Evolutionary conservation across 768 basidiomycete species (phyloP).

Genomic region (Pholiota conissans): DNA sequence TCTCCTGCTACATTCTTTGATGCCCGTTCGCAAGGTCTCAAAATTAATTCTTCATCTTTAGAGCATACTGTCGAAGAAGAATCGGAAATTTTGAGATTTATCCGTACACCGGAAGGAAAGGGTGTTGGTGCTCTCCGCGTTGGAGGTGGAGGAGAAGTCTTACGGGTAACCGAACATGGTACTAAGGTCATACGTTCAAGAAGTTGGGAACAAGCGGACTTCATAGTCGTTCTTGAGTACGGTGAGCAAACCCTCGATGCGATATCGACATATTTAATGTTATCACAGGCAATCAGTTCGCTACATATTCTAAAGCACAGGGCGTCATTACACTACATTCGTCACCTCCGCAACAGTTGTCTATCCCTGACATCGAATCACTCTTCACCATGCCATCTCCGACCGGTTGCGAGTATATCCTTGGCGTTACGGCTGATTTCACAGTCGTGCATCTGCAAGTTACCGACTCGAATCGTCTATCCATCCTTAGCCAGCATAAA

Average conservation of each 20-base stretch:
- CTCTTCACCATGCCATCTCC: constrained; percentile 69
- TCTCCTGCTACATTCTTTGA: constrained; percentile 64
- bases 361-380: constrained; percentile 52
- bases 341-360: constrained; percentile 37
- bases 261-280: neutral
- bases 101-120: constrained; percentile 77
- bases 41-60: constrained; percentile 38
- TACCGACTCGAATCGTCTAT: constrained; percentile 36
- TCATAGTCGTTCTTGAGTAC: constrained; percentile 67
- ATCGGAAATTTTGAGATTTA: constrained; percentile 56
- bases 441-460: constrained; percentile 59
- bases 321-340: constrained; percentile 55
- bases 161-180: constrained; percentile 52
- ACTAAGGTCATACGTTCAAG: constrained; percentile 46
- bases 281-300: constrained; percentile 49
- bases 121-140: constrained; percentile 69
- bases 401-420: constrained; percentile 51
- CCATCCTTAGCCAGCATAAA: constrained; percentile 45
- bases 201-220: constrained; percentile 59
- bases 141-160: constrained; percentile 61
- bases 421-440: constrained; percentile 65
- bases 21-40: constrained; percentile 53
- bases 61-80: constrained; percentile 46
- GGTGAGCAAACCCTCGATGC: constrained; percentile 40
- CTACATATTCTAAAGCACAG: constrained; percentile 55